These are phyloP conservation scores for Penicillium steckii DNA, from an alignment of 495 filamentous ascomycete genomes.

Conservation along the genomic window DNA sequence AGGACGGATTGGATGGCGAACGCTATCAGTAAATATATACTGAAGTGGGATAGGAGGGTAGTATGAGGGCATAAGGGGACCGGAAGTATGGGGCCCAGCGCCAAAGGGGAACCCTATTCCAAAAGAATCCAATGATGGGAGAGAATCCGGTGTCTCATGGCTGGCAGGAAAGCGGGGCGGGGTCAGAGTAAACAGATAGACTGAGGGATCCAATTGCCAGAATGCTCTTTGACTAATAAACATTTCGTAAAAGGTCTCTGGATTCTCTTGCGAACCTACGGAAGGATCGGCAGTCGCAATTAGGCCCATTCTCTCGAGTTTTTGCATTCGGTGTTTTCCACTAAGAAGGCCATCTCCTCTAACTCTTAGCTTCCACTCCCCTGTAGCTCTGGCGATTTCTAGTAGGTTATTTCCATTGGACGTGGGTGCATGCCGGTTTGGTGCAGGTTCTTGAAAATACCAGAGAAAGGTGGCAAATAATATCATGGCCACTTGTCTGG, in stretches of 20 bases:
- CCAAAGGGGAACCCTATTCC: slow-evolving; percentile 3
- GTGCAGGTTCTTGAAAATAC: slow-evolving; percentile 1
- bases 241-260: neutral
- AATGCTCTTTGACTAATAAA: slow-evolving; percentile 4
- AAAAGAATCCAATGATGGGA: slow-evolving; percentile 2
- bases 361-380: slow-evolving; percentile 1
- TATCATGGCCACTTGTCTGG: slow-evolving; percentile 3
- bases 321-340: slow-evolving; percentile 4
- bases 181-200: slow-evolving; percentile 4
- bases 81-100: slow-evolving; percentile 1
- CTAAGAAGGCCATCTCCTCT: slow-evolving; percentile 2
- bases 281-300: slow-evolving; percentile 2
- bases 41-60: neutral
- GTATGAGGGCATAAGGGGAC: slow-evolving; percentile 1
- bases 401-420: neutral
- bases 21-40: neutral
- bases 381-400: neutral
- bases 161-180: neutral
- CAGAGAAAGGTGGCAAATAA: slow-evolving; percentile 4
- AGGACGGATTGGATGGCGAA: neutral
- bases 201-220: slow-evolving; percentile 1
- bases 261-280: neutral
- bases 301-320: slow-evolving; percentile 3
- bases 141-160: neutral
- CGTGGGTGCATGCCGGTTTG: neutral